A percentile compares a stretch with the other conserved stretches of the same genome.
Conservation (phyloP, 2,329 filamentous ascomycete genomes). For the Xylariaceae sp. region DNA sequence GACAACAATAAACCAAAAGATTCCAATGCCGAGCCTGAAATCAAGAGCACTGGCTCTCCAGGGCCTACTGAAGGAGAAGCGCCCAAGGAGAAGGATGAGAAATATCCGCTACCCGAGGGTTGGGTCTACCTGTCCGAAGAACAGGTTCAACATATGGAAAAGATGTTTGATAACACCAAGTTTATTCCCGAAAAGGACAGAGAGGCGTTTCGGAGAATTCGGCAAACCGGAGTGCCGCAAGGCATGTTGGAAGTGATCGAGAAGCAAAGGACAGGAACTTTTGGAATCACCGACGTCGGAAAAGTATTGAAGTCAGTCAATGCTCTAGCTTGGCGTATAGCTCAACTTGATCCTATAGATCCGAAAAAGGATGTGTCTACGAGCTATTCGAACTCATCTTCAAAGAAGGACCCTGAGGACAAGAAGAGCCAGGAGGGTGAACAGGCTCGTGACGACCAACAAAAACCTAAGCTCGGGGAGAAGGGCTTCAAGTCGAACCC, state of each 20-base stretch:
- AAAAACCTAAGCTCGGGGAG: constrained; percentile 20
- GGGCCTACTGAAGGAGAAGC: constrained; percentile 37
- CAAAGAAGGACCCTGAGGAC: constrained; percentile 31
- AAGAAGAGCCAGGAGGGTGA: constrained; percentile 35
- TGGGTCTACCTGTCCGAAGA: constrained; percentile 40
- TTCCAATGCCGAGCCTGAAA: constrained; percentile 29
- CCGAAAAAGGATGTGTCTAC: constrained; percentile 4
- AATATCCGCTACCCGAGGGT: constrained; percentile 36
- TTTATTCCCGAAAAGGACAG: not conserved
- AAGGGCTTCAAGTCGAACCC: constrained; percentile 37
- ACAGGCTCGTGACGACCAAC: constrained; percentile 27
- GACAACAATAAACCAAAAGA: constrained; percentile 19
- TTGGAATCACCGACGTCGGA: constrained; percentile 4
- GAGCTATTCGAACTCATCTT: constrained; percentile 25
- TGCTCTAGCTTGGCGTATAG: not conserved
- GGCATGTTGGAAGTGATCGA: not conserved
- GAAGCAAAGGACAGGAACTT: not conserved
- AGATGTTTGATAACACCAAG: not conserved
- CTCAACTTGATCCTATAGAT: not conserved
- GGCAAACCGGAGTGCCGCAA: constrained; percentile 14
- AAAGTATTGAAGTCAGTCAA: constrained; percentile 7
- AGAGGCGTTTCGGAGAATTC: not conserved
- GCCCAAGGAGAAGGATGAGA: constrained; percentile 15
- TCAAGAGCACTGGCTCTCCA: constrained; percentile 40
- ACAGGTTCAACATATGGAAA: constrained; percentile 22